Conservation (phyloP, 257 asterid species). For the Fraxinus excelsior region DNA sequence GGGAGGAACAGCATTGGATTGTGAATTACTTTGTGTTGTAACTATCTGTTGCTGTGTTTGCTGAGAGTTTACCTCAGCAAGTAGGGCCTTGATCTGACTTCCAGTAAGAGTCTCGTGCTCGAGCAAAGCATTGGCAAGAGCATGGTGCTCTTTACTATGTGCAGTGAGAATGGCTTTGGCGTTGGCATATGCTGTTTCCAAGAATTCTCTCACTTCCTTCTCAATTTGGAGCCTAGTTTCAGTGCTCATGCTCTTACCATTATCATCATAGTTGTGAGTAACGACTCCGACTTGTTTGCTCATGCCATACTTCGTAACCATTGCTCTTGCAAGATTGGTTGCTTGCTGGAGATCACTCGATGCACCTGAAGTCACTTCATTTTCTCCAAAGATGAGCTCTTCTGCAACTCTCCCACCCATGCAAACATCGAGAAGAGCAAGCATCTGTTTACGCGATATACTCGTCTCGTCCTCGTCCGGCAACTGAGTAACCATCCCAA, state of each 20-base stretch:
- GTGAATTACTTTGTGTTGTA: constrained; percentile 39
- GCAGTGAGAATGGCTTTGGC: constrained; percentile 67
- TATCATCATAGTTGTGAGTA: constrained; percentile 70
- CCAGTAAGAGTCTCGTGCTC: constrained; percentile 84
- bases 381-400: constrained; percentile 83
- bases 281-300: constrained; percentile 78
- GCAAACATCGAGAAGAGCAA: constrained; percentile 75
- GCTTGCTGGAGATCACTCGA: constrained; percentile 78
- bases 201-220: constrained; percentile 60
- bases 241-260: constrained; percentile 92
- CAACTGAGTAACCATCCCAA: constrained; percentile 87
- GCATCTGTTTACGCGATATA: constrained; percentile 78
- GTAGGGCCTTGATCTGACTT: constrained; percentile 64
- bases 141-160: constrained; percentile 68
- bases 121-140: constrained; percentile 78
- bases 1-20: constrained; percentile 39
- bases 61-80: constrained; percentile 50
- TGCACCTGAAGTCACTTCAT: constrained; percentile 88
- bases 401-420: constrained; percentile 98
- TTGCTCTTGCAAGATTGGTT: constrained; percentile 69
- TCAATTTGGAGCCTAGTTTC: constrained; percentile 83
- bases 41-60: constrained; percentile 41
- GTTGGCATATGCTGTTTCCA: constrained; percentile 68
- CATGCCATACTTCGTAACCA: constrained; percentile 90
- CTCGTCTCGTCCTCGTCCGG: constrained; percentile 88